Evolutionary conservation across 495 filamentous ascomycete genomes (phyloP), one percentile per base, ranked within the genome.

Genomic region (Amphirosellinia nigrospora): DNA sequence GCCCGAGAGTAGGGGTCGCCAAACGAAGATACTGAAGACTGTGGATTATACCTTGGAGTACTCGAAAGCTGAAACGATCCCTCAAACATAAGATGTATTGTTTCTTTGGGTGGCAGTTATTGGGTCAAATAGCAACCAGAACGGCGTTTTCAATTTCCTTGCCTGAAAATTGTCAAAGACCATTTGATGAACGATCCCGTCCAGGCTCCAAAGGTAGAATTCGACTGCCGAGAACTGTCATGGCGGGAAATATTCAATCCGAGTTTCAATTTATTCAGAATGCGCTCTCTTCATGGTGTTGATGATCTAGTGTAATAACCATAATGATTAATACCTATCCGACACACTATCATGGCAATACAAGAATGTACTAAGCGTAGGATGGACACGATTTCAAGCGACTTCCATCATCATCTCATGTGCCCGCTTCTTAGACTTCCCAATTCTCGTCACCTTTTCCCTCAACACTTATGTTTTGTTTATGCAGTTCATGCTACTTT

Each of bases 11-110:
- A 3, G 2, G 0, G 26, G 0, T 43, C 21, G 9, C 34, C 8
- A 23, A n/a, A 46, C 19, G 28, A 53, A 41, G 16, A 48, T 68
- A 15, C 9, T 59, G 26, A 59, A 68, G 52, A 68, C 52, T 5
- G 21, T 46, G 53, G 52, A 36, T 11, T 68, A 68, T 59, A 36
- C 15, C 4, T 41, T 59, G 52, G 65, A 59, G 26, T 59, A 46
- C 19, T 68, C 65, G 4, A 36, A 38, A 26, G 21, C 53, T 34
- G 19, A 16, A 30, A 13, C 19, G 28, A 38, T 15, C 16, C 23
- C 52, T 19, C 16, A 21, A 38, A 4, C 48, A 16, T 39, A n/a
- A 68, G n/a, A 15, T n/a, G n/a, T n/a, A 23, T 7, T 28, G 1
- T 21, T 15, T 19, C 1, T 26, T 7, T 3, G 7, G 28, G 2